Evolutionary conservation across 257 asterid genomes (phyloP).

Genomic region (Avicennia marina): DNA sequence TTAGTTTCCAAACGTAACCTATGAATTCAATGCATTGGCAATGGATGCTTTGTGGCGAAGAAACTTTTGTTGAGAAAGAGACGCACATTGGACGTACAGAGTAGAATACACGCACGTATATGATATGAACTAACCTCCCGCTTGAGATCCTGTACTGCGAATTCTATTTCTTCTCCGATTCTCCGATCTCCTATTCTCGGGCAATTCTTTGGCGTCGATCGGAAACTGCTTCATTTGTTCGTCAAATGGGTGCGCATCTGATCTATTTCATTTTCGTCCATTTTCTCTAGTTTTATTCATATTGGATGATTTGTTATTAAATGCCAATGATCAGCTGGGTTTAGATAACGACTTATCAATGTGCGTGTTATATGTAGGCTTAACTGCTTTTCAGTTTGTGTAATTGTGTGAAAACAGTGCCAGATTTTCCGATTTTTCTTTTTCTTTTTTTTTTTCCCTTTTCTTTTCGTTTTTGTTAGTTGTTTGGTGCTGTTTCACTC

Average conservation of each 20-base stretch:
- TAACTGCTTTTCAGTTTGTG: not conserved
- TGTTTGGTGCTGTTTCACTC: constrained; percentile 5
- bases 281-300: not conserved
- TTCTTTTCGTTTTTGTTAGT: not conserved
- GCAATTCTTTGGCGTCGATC: too few species aligned
- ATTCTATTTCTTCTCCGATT: too few species aligned
- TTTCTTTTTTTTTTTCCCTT: not conserved
- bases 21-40: too few species aligned
- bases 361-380: constrained; percentile 5
- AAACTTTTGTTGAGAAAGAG: too few species aligned
- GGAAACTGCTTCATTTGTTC: too few species aligned
- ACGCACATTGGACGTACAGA: too few species aligned
- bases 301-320: constrained; percentile 30
- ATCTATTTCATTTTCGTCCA: constrained; percentile 22
- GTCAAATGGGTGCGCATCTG: constrained; percentile 48
- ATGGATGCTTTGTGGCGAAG: too few species aligned
- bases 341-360: not conserved
- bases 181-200: too few species aligned
- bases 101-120: too few species aligned
- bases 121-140: too few species aligned
- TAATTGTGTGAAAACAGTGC: not conserved
- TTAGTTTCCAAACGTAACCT: too few species aligned
- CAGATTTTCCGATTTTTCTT: not conserved
- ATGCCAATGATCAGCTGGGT: constrained; percentile 7
- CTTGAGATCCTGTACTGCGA: too few species aligned